Evolutionary conservation across 2,329 filamentous ascomycete genomes (phyloP).

Genomic region (Parastagonospora nodorum): DNA sequence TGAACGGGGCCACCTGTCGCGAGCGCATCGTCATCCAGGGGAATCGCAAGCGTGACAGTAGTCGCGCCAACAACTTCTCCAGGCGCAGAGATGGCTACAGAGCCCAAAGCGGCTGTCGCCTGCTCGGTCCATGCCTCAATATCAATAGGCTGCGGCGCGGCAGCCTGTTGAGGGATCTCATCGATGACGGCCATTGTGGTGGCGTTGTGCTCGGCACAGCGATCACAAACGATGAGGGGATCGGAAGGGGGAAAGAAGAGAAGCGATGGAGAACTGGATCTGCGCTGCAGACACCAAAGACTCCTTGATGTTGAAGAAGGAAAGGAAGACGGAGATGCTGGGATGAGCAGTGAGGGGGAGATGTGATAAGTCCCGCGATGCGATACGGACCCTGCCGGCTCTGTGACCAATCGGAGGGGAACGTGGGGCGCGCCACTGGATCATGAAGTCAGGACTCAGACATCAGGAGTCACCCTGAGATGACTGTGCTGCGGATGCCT

Average conservation of each 20-base stretch:
- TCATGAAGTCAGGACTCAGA: slow-evolving; percentile 4
- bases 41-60: slow-evolving; percentile 71
- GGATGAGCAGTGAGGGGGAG: slow-evolving; percentile 15
- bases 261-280: neutral
- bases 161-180: slow-evolving; percentile 28
- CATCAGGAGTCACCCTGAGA: neutral
- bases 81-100: slow-evolving; percentile 46
- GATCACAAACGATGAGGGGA: slow-evolving; percentile 3
- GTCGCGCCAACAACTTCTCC: slow-evolving; percentile 54
- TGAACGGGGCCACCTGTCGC: slow-evolving; percentile 18
- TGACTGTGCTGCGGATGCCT: too few species aligned
- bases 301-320: neutral
- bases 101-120: slow-evolving; percentile 49
- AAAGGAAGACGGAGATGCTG: slow-evolving; percentile 2
- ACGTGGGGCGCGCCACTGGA: slow-evolving; percentile 22
- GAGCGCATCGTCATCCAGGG: slow-evolving; percentile 64
- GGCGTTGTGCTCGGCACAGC: slow-evolving; percentile 13
- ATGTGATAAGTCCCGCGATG: slow-evolving; percentile 24
- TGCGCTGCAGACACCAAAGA: neutral
- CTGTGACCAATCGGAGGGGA: slow-evolving; percentile 36
- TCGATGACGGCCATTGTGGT: slow-evolving; percentile 40
- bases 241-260: neutral
- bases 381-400: slow-evolving; percentile 21
- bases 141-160: slow-evolving; percentile 40
- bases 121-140: slow-evolving; percentile 57